phyloP scores from a whole-genome alignment of 495 filamentous ascomycete species.

The Penicillium arizonense region DNA sequence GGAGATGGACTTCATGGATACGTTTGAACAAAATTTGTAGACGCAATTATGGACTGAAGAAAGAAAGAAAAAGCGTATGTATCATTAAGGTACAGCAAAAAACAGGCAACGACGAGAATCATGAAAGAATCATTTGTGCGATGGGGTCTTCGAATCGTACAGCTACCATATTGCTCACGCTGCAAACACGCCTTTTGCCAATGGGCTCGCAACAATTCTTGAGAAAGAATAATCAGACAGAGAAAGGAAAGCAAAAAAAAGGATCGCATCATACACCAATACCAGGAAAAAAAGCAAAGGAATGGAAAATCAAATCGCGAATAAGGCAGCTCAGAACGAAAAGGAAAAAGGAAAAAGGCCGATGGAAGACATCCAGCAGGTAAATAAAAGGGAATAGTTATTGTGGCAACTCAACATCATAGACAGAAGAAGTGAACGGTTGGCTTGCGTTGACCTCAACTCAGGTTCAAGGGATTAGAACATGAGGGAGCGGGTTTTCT shows the following conservation, averaged over 20 bases:
- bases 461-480: conserved; percentile 14
- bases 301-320: not conserved
- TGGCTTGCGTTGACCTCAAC: conserved; percentile 10
- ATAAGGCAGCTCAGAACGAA: conserved; percentile 5
- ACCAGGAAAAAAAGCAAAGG: conserved; percentile 12
- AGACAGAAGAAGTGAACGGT: conserved; percentile 26
- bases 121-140: conserved; percentile 20
- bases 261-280: conserved; percentile 27
- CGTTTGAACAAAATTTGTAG: conserved; percentile 10
- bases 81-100: conserved; percentile 37
- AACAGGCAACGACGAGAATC: conserved; percentile 8
- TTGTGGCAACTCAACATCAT: conserved; percentile 33
- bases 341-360: conserved; percentile 7
- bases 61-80: conserved; percentile 29
- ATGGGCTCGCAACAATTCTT: conserved; percentile 2
- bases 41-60: conserved; percentile 31
- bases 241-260: conserved; percentile 13
- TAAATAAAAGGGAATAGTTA: conserved; percentile 22
- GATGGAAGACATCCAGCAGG: conserved; percentile 4
- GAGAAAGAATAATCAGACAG: conserved; percentile 15
- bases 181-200: conserved; percentile 10
- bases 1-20: too few species aligned
- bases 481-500: conserved; percentile 47
- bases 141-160: conserved; percentile 23
- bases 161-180: conserved; percentile 19